Base-by-base conservation (phyloP, 2,329 filamentous ascomycete species). In the Pseudogymnoascus sp. region DNA sequence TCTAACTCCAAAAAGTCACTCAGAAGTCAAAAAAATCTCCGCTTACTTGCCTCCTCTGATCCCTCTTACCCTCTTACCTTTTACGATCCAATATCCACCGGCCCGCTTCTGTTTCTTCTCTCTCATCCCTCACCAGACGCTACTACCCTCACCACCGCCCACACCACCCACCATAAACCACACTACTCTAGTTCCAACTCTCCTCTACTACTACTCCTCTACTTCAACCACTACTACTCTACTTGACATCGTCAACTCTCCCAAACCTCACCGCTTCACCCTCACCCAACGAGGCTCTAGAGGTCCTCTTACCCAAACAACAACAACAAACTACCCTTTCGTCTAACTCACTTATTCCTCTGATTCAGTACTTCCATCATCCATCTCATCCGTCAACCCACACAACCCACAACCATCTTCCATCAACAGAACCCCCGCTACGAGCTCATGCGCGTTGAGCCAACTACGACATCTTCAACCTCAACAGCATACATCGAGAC, bases 401-500 rank as follows among this genome's bases (percentile, higher is more conserved):
- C 39, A 41, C 39, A 19, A 38, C 14, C 14, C 7, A 19, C 41
- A 25, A 25, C 22, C 42, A 25, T 49, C 42, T 8, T 25, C 42
- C 42, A 49, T 49, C 42, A 25, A 49, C 19, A 25, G 12, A n/a
- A 49, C 12, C 42, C 22, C 42, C 41, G 41, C 41, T 5, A 12
- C 52, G n/a, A 58, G 28, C 52, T 12, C n/a, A 58, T 33, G 33
- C 52, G 52, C 12, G 52, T 58, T 58, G 9, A 36, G 12, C n/a
- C 52, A 58, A 33, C 28, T 5, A 30, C 52, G 52, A 58, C 52
- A 35, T 22, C 52, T 8, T 19, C 52, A 1, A 58, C 52, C 52
- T 33, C 52, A 58, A 58, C 52, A 58, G 16, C 42, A 36, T 30
- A 30, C 30, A 33, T 65, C 68, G 67, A 69, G 69, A 69, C 69